Base-by-base conservation (phyloP, 768 basidiomycete species). In the Cubamyces lactineus region DNA sequence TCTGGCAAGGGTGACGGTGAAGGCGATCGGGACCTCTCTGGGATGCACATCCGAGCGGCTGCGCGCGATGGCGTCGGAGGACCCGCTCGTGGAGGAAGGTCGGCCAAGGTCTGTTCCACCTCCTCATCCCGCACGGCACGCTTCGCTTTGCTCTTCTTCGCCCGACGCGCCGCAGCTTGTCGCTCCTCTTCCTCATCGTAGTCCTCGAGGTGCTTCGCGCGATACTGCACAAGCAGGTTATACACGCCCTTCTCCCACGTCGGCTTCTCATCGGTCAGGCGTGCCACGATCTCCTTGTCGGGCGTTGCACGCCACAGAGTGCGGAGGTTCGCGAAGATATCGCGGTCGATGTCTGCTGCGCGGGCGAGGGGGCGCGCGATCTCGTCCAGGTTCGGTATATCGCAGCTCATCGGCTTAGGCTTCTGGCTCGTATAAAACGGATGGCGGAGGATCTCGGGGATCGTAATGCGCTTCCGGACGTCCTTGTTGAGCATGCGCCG, bases 241-340 rank as follows among this genome's bases (percentile, higher is more conserved):
- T 99, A 99, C 50, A 98, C 91, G 0, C 92, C 93, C 76, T 99
- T 98, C 73, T 98, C 94, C 91, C 94, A 96, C 28, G 90, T 96
- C 53, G 86, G 86, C 57, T 87, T 85, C 53, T 77, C 69, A 68
- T 81, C 86, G 70, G 76, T 80, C 68, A 99, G 78, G 55, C 84
- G 86, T 51, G 83, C 80, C 51, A 87, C 79, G 57, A 98, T 86
- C 30, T 89, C 86, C 11, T 83, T 82, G 56, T 96, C 92, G 2
- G 86, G 76, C 1, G 86, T 84, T 9, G 85, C 91, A 59, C 89
- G 86, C 95, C 95, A 99, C n/a, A 99, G 80, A 3, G 94, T 95
- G 66, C 85, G 86, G 24, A 99, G 76, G 75, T 98, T 98, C 24
- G 85, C 85, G 69, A 98, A 86, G 66, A 98, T 92, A 67, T 96